Conservation (phyloP, 2,329 filamentous ascomycete genomes). For the Pseudogymnoascus sp. region DNA sequence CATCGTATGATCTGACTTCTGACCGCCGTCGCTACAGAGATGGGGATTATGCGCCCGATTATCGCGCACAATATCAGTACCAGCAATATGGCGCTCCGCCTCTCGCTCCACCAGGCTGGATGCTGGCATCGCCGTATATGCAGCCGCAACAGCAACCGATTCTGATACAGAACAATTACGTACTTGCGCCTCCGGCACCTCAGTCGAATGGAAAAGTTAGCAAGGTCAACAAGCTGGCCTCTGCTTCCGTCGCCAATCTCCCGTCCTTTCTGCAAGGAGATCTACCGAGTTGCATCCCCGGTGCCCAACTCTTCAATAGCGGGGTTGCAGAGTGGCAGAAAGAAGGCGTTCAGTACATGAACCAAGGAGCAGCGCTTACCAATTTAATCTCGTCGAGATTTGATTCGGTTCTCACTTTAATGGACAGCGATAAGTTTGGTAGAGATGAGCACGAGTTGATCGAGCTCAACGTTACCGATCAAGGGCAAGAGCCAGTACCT, state of each 20-base stretch:
- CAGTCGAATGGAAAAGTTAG: constrained; percentile 15
- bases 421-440: constrained; percentile 52
- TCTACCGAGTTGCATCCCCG: constrained; percentile 29
- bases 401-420: constrained; percentile 60
- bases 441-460: constrained; percentile 47
- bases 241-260: constrained; percentile 35
- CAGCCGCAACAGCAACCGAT: constrained; percentile 31
- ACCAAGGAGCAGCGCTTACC: constrained; percentile 40
- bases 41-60: not conserved
- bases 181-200: constrained; percentile 23
- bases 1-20: not conserved
- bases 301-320: constrained; percentile 34
- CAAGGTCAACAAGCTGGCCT: constrained; percentile 29
- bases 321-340: constrained; percentile 36
- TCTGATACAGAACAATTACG: constrained; percentile 44
- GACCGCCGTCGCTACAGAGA: constrained; percentile 4
- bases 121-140: constrained; percentile 4
- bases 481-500: not conserved
- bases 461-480: constrained; percentile 12
- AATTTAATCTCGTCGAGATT: constrained; percentile 55
- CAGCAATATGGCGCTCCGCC: not conserved
- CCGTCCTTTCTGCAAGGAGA: constrained; percentile 26
- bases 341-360: constrained; percentile 35
- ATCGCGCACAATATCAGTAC: not conserved
- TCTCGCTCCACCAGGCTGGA: not conserved